phyloP scores from a whole-genome alignment of 306 rosid species.

The Canavalia ensiformis region DNA sequence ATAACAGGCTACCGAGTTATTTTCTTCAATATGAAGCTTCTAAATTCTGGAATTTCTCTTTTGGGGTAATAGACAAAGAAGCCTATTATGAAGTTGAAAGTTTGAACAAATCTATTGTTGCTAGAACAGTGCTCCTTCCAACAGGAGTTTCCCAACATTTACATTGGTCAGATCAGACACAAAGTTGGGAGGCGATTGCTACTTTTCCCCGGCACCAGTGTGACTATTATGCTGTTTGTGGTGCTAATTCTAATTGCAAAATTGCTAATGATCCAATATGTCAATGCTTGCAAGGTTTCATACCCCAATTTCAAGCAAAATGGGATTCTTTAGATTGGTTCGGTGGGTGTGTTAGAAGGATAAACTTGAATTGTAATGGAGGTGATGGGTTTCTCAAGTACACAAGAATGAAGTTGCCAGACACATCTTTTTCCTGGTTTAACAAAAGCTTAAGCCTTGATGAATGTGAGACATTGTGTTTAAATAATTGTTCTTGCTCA shows the following conservation, averaged over 20 bases:
- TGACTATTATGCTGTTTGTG: not conserved
- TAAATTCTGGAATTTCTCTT: not conserved
- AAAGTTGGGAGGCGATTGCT: not conserved
- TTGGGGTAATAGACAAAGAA: not conserved
- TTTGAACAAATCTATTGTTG: no score
- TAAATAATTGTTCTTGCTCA: constrained; percentile 12
- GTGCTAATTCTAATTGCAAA: constrained; percentile 24
- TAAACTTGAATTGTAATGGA: not conserved
- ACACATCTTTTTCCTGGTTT: constrained; percentile 35
- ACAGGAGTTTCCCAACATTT: not conserved
- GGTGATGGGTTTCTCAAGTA: constrained; percentile 15
- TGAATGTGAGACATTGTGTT: constrained; percentile 42
- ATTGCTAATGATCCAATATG: not conserved
- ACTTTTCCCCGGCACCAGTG: not conserved
- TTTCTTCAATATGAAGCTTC: no score
- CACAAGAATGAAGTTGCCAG: constrained; percentile 33
- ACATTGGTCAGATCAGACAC: not conserved
- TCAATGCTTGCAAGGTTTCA: constrained; percentile 29
- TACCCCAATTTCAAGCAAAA: constrained; percentile 21
- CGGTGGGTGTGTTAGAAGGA: constrained; percentile 38
- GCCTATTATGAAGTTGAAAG: not conserved
- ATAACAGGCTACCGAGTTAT: no score
- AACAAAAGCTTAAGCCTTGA: not conserved
- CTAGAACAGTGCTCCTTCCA: not conserved
- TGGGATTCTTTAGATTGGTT: constrained; percentile 36